Conservation (phyloP, 306 rosid species). For the Cicer yamashitae region DNA sequence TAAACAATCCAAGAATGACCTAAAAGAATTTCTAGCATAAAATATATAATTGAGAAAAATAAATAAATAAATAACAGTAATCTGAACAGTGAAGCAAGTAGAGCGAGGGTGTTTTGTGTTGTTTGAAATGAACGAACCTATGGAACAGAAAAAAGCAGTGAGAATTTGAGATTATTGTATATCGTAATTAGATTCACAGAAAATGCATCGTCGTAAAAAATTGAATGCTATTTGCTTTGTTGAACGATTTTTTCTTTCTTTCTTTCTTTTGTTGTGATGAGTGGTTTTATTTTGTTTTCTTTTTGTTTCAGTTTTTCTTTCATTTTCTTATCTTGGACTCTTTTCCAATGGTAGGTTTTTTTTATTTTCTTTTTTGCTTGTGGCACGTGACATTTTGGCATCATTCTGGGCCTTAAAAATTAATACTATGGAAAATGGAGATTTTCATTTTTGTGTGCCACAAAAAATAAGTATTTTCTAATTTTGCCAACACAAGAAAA, state of each 20-base stretch:
- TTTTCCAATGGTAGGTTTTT: neutral
- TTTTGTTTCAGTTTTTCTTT: neutral
- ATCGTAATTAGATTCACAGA: neutral
- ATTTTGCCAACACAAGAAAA: neutral
- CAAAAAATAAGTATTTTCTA: neutral
- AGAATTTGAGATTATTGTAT: neutral
- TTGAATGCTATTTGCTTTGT: neutral
- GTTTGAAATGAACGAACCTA: conserved; percentile 28
- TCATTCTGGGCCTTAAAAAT: conserved; percentile 13
- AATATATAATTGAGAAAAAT: conserved; percentile 23
- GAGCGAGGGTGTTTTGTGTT: neutral
- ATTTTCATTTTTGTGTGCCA: conserved; percentile 23
- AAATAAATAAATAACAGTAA: neutral
- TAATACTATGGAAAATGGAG: neutral
- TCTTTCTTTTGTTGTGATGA: neutral
- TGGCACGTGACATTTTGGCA: conserved; percentile 42
- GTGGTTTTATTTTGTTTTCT: neutral
- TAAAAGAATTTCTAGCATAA: neutral
- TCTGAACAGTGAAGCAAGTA: neutral
- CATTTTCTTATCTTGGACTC: conserved; percentile 19
- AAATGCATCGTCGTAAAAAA: neutral
- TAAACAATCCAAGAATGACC: neutral
- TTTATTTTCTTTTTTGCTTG: neutral
- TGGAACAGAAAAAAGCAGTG: neutral
- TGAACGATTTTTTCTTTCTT: neutral